Conservation (phyloP, 2,329 filamentous ascomycete genomes). For the Moelleriella libera region DNA sequence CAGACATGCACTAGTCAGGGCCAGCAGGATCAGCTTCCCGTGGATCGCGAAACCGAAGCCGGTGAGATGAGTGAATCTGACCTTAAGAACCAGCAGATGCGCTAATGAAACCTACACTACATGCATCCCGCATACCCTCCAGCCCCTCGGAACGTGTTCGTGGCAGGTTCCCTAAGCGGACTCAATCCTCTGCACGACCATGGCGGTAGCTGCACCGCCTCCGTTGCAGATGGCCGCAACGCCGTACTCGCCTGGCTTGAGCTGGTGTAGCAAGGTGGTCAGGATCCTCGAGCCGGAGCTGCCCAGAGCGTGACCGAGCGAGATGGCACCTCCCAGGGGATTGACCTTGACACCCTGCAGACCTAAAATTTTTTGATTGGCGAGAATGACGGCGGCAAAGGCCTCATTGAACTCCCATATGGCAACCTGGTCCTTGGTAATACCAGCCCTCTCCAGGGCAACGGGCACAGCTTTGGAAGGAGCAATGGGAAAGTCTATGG, state of each 20-base stretch:
- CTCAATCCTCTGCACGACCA: slow-evolving; percentile 78
- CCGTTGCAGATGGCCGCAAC: slow-evolving; percentile 96
- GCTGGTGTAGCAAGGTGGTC: slow-evolving; percentile 78
- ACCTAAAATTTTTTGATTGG: slow-evolving; percentile 83
- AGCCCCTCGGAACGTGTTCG: no score
- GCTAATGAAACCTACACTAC: no score
- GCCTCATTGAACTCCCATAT: slow-evolving; percentile 99
- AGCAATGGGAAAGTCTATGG: slow-evolving; percentile 89
- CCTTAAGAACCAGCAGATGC: no score
- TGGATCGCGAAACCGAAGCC: no score
- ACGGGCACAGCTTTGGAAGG: slow-evolving; percentile 86
- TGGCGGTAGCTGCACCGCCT: slow-evolving; percentile 78
- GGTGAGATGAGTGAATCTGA: no score
- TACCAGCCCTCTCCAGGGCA: slow-evolving; percentile 75
- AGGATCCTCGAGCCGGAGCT: slow-evolving; percentile 89
- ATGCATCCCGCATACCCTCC: background rate
- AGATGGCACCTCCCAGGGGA: slow-evolving; percentile 79
- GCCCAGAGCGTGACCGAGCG: slow-evolving; percentile 79
- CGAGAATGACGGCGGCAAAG: slow-evolving; percentile 89
- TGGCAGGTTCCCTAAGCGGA: slow-evolving; percentile 23
- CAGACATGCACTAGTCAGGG: no score
- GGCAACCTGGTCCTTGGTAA: slow-evolving; percentile 81
- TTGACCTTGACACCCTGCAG: slow-evolving; percentile 73
- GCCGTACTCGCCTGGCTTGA: slow-evolving; percentile 86
- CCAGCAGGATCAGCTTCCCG: no score